Base-by-base conservation (phyloP, 805 yeast species). In the Tetrapisispora fleetii region DNA sequence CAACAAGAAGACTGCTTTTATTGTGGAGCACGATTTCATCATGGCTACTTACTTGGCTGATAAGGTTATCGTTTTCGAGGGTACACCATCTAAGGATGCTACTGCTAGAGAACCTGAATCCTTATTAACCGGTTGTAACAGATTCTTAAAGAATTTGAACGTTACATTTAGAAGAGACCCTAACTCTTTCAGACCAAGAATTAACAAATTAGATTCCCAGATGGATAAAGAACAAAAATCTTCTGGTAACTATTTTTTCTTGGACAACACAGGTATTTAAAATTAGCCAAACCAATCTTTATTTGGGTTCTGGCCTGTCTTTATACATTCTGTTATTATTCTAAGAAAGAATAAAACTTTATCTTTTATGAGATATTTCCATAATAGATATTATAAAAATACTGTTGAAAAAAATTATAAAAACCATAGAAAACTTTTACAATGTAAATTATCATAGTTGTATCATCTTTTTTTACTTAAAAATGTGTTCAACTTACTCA, bases 101-200 rank as follows among this genome's bases (percentile, higher is more conserved):
- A 67, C 70, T 57, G 98, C 99, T 37, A 84, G 82, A 64, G 70
- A 85, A 46, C 97, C 99, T 47, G 96, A 93, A 74, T 80, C 95
- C 38, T 77, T 93, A 67, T 77, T 95, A 65, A 89, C 98, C 47
- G 99, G 99, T 61, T 91, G 97, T 78, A 93, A 93, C 78, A 76
- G 83, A 66, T 93, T 93, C 80, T 80, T 93, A 76, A 90, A 91
- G 82, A 91, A 89, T 69, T 80, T 93, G 75, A 87, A 91, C 60
- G 99, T 93, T 53, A 93, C 99, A 2, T 93, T 93, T 76, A 87
- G 99, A 81, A 88, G 99, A 76, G 99, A 93, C 73, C 98, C 99
- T 62, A 88, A 82, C 67, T 86, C 96, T 49, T 93, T 80, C 79
- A 85, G 99, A 74, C 99, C 99, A 63, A 86, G 99, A 80, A 93